Evolutionary conservation across 192 early-diverging fungal genomes (phyloP).

Genomic region (Coemansia sp.): DNA sequence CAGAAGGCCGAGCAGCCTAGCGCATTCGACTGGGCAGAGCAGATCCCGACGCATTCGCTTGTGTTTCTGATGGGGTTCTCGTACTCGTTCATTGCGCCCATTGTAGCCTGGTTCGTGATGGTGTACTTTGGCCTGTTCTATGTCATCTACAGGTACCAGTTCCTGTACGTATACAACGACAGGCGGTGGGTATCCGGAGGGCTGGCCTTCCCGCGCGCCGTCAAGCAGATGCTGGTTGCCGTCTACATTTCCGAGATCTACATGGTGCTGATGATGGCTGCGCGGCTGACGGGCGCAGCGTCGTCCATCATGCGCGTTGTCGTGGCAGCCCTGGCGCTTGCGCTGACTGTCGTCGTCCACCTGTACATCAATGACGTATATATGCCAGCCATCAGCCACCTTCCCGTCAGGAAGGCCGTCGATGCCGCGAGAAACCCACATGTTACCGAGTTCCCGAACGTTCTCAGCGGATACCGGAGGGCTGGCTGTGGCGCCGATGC

Average conservation of each 20-base stretch:
- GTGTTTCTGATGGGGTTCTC: constrained; percentile 76
- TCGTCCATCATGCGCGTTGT: constrained; percentile 53
- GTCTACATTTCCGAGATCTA: constrained; percentile 76
- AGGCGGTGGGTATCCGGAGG: constrained; percentile 61
- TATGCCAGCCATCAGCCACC: constrained; percentile 56
- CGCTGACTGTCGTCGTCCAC: constrained; percentile 56
- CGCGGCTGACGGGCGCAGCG: constrained; percentile 38
- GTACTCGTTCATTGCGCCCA: constrained; percentile 80
- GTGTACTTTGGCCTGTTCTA: constrained; percentile 75
- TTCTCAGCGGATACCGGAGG: constrained; percentile 5
- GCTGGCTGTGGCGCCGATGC: no score
- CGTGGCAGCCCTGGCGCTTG: constrained; percentile 51
- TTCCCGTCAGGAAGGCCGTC: constrained; percentile 52
- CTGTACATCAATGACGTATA: constrained; percentile 63
- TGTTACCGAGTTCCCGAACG: constrained; percentile 36
- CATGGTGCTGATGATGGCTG: constrained; percentile 71
- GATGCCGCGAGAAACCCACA: constrained; percentile 34
- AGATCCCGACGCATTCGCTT: constrained; percentile 69
- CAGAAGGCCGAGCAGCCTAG: constrained; percentile 55
- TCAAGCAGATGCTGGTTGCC: constrained; percentile 67
- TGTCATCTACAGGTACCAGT: constrained; percentile 80
- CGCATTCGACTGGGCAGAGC: constrained; percentile 60
- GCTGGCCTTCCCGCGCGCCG: constrained; percentile 62
- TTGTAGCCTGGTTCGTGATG: constrained; percentile 74
- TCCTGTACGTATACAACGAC: constrained; percentile 74